Base-by-base conservation (phyloP, 2,329 filamentous ascomycete genomes). In the Orbilia ellipsospora region DNA sequence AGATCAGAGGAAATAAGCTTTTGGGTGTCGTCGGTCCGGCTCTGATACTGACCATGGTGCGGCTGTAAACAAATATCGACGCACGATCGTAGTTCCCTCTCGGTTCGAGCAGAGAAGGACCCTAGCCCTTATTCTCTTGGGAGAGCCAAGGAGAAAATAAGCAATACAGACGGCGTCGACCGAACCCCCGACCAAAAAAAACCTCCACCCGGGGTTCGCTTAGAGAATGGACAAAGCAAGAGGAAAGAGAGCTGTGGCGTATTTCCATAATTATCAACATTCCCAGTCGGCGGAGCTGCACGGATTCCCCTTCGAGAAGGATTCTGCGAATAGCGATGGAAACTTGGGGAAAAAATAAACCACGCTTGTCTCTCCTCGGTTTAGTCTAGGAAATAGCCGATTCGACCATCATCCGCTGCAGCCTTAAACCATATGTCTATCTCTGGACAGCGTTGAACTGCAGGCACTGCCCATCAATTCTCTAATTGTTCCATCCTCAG, bases 261-360 rank as follows among this genome's bases (percentile, higher is more conserved):
- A 63, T 74, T 73, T 74, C 70, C 70, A 74, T 74, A 74, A 74
- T 74, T 74, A 74, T 73, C 69, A 67, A 44, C 69, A 36, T 36
- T 36, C 44, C 44, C 16, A 73, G 23, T 20, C 62, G 70, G 63
- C 63, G 70, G 63, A 67, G 70, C 70, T 68, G 51, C 63, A 60
- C 13, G 31, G 36, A 56, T 68, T 67, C 70, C 70, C 56, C n/a
- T 74, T 74, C 70, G 36, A 74, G 70, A 68, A 74, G 57, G 70
- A 74, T 74, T 74, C 70, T 74, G 70, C 70, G 70, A 74, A 55
- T 12, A 6, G 36, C 13, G 26, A 45, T 55, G 54, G 31, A 36
- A 36, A 36, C 6, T 4, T 36, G 31, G 31, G 70, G 70, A 74
- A 74, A 67, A 74, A 74, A 74, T 74, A 74, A 74, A 74, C 64